Evolutionary conservation across 495 filamentous ascomycete genomes (phyloP), one percentile per base, ranked within the genome.

Genomic region (Neurospora cerealis): DNA sequence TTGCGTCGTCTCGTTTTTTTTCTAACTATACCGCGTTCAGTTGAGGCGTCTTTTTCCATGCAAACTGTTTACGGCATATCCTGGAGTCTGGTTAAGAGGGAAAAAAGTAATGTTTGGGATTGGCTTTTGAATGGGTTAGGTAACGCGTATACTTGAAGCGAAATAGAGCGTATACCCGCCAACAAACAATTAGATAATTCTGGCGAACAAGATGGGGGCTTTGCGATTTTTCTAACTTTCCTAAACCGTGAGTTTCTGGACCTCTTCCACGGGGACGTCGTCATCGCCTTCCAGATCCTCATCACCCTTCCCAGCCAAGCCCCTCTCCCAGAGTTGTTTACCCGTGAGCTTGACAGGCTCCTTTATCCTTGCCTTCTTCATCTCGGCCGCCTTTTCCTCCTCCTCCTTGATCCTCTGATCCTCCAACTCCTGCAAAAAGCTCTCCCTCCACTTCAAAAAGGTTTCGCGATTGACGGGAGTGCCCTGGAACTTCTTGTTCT

Each of bases 401-500:
- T 88, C 85, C 81, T 88, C 82, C 77, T 83, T 86, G 77, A 83
- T 81, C 77, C 89, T 87, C 76, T 86, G 84, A 69, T 94, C 94
- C 80, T 91, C 91, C 86, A 91, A 88, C 83, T 98, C 95, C 79
- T 86, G 85, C 76, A 89, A 81, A 77, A 98, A 99, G n/a, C 78
- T 84, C 36, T 90, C 88, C 73, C 92, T 84, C 96, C 96, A 98
- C 75, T 86, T 87, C 74, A 92, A 78, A 78, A 98, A 99, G 4
- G 90, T 91, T 84, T 96, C 93, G 28, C 87, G 83, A 42, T 89
- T 98, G 4, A 99, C 96, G 46, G 86, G 86, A 70, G 93, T 93
- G n/a, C 96, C 96, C 75, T 94, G 91, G 83, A 99, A 99, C 81
- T 98, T 98, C 72, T 90, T 87, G 80, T 98, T 98, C 85, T 98